These are phyloP conservation scores for Porphyra umbilicalis DNA, from an alignment of 31 red algal species.

Conservation along the genomic window DNA sequence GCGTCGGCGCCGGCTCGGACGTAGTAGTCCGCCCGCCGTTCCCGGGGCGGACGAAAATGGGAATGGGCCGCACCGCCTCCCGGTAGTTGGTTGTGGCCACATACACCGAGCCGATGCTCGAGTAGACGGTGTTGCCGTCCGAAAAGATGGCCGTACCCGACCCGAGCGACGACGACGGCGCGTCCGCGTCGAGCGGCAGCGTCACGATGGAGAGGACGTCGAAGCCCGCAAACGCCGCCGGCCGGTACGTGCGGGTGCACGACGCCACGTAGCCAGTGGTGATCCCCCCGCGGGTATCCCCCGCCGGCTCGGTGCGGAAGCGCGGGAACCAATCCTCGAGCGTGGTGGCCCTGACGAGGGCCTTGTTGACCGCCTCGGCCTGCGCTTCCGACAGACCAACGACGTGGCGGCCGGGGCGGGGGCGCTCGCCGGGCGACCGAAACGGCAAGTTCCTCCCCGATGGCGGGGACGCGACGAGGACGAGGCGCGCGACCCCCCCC, in stretches of 20 bases:
- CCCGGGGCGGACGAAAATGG: neutral
- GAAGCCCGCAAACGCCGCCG: conserved; percentile 24
- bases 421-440: too few species aligned
- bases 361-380: conserved; percentile 7
- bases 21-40: neutral
- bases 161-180: neutral
- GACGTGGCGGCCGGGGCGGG: too few species aligned
- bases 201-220: conserved; percentile 25
- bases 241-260: conserved; percentile 20
- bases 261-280: neutral
- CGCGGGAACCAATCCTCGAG: conserved; percentile 27
- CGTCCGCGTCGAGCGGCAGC: conserved; percentile 2
- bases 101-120: conserved; percentile 4
- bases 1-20: neutral
- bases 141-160: conserved; percentile 10
- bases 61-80: too few species aligned
- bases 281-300: too few species aligned
- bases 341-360: conserved; percentile 11
- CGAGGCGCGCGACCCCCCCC: conserved; percentile 20
- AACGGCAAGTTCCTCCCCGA: too few species aligned
- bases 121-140: conserved; percentile 25
- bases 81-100: conserved; percentile 24
- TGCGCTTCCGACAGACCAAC: neutral
- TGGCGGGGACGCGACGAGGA: too few species aligned
- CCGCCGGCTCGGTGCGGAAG: conserved; percentile 12